A percentile compares a stretch with the other conserved stretches of the same genome.
Evolutionary conservation across 176 grass and related monocot species (phyloP).

Genomic region (Chrysopogon serrulatus): DNA sequence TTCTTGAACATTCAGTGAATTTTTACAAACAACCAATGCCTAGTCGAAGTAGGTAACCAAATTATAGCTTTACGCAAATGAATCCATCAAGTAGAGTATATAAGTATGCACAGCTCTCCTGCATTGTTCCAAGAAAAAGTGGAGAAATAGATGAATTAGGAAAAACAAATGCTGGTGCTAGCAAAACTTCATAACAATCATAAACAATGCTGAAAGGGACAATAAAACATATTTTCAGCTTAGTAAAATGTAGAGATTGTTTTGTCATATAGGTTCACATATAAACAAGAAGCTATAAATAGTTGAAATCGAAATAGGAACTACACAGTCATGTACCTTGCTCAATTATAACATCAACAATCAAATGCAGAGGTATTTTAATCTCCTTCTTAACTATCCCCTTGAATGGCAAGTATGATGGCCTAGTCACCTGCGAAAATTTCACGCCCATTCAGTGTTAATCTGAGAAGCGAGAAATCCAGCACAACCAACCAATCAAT

Average conservation of each 20-base stretch:
- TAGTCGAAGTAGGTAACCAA: not conserved
- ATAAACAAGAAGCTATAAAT: not conserved
- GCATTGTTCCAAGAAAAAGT: not conserved
- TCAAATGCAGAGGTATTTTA: slow-evolving; percentile 57
- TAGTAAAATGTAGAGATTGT: not conserved
- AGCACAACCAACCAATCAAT: not conserved
- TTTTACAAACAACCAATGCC: not conserved
- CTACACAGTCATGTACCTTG: slow-evolving; percentile 39
- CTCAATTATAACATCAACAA: slow-evolving; percentile 58
- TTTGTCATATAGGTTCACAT: not conserved
- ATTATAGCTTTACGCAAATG: not conserved
- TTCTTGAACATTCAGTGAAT: not conserved
- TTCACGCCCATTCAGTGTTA: not conserved
- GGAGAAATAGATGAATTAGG: not conserved
- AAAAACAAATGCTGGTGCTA: not conserved
- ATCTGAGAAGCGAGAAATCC: not conserved
- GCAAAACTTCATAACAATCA: not conserved
- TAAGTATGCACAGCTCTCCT: not conserved
- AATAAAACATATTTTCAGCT: not conserved
- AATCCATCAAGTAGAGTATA: not conserved
- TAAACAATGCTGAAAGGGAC: not conserved
- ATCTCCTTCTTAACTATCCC: slow-evolving; percentile 48
- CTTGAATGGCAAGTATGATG: slow-evolving; percentile 51
- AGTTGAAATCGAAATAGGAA: not conserved
- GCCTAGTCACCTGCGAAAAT: slow-evolving; percentile 38